A percentile compares a stretch with the other conserved stretches of the same genome.
phyloP scores from a whole-genome alignment of 108 stramenopile genomes.

The Cyclotella choctawhatcheeana region DNA sequence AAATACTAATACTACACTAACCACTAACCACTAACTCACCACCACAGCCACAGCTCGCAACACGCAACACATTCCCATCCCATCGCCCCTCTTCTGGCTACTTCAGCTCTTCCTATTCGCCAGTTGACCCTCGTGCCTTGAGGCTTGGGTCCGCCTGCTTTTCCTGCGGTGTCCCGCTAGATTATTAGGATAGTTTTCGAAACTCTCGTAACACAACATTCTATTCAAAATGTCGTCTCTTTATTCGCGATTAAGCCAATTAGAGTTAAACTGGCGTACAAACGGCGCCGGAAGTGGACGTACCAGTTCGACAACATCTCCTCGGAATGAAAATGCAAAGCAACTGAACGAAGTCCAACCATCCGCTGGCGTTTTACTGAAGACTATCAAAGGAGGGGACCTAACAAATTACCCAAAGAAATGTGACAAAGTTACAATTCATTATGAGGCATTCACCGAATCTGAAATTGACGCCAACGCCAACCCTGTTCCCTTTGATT shows the following conservation, averaged over 20 bases:
- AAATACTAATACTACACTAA: no score
- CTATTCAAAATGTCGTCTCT: neutral
- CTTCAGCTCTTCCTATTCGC: no score
- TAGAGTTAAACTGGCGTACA: neutral
- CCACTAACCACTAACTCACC: no score
- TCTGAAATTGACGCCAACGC: slow-evolving; percentile 18
- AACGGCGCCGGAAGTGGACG: neutral
- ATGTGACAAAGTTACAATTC: slow-evolving; percentile 74
- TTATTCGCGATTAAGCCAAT: slow-evolving; percentile 5
- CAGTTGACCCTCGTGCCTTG: no score
- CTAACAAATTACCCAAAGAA: slow-evolving; percentile 43
- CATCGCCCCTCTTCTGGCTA: no score
- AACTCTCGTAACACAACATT: neutral
- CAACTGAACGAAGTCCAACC: slow-evolving; percentile 11
- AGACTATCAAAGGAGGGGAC: slow-evolving; percentile 49
- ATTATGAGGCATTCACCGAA: slow-evolving; percentile 82
- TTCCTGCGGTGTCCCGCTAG: no score
- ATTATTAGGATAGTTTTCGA: no score
- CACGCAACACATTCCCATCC: no score
- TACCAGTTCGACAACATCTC: neutral
- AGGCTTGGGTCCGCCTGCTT: no score
- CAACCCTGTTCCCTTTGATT: slow-evolving; percentile 64
- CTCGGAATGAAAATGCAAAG: slow-evolving; percentile 8
- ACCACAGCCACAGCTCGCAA: no score
- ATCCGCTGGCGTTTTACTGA: slow-evolving; percentile 46